These are phyloP conservation scores for Botrytis pseudocinerea DNA, from an alignment of 2,329 filamentous ascomycete species.

Conservation along the genomic window DNA sequence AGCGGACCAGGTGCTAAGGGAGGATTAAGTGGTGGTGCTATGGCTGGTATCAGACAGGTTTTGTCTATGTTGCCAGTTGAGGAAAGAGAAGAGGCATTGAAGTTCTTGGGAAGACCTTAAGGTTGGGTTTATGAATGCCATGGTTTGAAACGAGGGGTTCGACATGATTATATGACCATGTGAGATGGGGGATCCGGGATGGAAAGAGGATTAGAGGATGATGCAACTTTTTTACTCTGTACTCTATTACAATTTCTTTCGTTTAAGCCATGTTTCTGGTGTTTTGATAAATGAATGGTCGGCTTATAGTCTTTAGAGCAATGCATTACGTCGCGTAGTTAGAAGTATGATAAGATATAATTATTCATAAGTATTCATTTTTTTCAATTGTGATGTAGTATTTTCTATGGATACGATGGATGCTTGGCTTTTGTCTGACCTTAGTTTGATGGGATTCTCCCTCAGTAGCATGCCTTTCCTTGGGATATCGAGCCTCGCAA, in stretches of 20 bases:
- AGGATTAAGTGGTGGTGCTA: constrained; percentile 58
- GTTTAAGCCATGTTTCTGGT: background rate
- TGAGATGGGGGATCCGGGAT: background rate
- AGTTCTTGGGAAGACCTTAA: constrained; percentile 36
- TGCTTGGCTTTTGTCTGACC: background rate
- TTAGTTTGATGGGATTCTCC: background rate
- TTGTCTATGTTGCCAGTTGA: constrained; percentile 82
- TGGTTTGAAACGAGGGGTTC: background rate
- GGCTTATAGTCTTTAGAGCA: background rate
- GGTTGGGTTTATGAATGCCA: background rate
- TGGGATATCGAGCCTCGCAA: background rate
- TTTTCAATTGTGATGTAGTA: background rate
- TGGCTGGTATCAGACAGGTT: constrained; percentile 73
- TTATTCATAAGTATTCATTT: background rate
- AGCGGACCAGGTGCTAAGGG: constrained; percentile 57
- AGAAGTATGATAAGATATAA: background rate
- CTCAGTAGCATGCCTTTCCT: background rate
- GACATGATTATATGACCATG: background rate
- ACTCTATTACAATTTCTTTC: background rate
- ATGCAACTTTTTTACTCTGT: background rate
- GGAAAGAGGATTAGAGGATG: background rate
- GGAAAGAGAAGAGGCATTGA: constrained; percentile 67
- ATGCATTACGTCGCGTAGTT: background rate
- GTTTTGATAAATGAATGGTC: background rate
- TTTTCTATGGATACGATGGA: background rate